A percentile compares a stretch with the other conserved stretches of the same genome.
Conservation (phyloP, 768 basidiomycete genomes). For the Psilocybe cyanescens region DNA sequence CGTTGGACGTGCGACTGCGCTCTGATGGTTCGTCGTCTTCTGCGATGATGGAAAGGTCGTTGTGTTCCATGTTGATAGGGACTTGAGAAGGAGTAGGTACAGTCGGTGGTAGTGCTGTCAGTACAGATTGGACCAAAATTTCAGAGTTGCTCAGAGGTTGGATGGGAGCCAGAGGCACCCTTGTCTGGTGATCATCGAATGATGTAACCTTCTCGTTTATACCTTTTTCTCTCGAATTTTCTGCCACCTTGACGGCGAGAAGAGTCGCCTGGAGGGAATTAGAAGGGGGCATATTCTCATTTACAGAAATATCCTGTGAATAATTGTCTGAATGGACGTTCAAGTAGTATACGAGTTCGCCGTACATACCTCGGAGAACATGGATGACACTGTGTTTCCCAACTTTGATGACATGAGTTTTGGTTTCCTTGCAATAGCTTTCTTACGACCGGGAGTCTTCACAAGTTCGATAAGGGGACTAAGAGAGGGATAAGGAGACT, state of each 20-base stretch:
- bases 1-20: conserved; percentile 31
- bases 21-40: conserved; percentile 72
- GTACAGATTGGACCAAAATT: neutral
- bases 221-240: neutral
- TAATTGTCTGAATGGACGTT: neutral
- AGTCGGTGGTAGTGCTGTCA: neutral
- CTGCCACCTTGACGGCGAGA: conserved; percentile 32
- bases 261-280: conserved; percentile 54
- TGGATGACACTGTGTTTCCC: conserved; percentile 35
- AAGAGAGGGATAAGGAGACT: neutral
- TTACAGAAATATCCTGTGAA: conserved; percentile 35
- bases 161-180: conserved; percentile 17
- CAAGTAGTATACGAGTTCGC: neutral
- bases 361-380: conserved; percentile 50
- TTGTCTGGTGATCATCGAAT: neutral
- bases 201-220: neutral
- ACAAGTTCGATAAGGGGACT: conserved; percentile 81
- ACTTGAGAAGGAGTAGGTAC: neutral
- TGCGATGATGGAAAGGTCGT: conserved; percentile 68
- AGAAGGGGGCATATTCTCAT: conserved; percentile 45
- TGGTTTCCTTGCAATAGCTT: conserved; percentile 52
- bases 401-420: conserved; percentile 51
- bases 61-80: conserved; percentile 27
- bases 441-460: conserved; percentile 83
- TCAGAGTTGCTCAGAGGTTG: conserved; percentile 8